Evolutionary conservation across 192 early-diverging fungal genomes (phyloP).

Genomic region (Entomortierella parvispora): DNA sequence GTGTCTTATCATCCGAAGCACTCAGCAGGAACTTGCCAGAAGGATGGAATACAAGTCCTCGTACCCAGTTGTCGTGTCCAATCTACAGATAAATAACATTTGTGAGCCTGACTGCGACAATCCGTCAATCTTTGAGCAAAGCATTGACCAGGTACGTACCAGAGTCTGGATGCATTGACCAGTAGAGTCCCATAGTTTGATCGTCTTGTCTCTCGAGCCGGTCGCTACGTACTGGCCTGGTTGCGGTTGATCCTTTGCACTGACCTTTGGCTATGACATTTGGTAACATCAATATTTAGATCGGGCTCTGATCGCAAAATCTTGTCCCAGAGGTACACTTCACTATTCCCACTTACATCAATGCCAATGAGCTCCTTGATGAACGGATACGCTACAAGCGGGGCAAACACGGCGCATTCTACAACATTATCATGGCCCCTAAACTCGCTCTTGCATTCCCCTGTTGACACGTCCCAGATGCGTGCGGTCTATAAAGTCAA

Average conservation of each 20-base stretch:
- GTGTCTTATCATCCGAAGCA: slow-evolving; percentile 91
- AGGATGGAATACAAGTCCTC: slow-evolving; percentile 85
- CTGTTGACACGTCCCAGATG: slow-evolving; percentile 79
- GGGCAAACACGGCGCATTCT: slow-evolving; percentile 90
- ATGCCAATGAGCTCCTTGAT: slow-evolving; percentile 78
- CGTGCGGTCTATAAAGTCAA: slow-evolving; percentile 76
- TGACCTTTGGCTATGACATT: slow-evolving; percentile 45
- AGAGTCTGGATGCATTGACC: slow-evolving; percentile 80
- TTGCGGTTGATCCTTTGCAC: slow-evolving; percentile 53
- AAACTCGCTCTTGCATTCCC: slow-evolving; percentile 82
- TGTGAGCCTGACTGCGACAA: neutral
- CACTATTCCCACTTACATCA: slow-evolving; percentile 44
- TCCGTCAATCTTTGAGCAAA: neutral
- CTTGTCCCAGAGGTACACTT: too few relatives aligned
- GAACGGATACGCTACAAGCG: slow-evolving; percentile 68
- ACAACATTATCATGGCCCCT: slow-evolving; percentile 96
- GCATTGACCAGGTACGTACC: too few relatives aligned
- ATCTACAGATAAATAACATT: slow-evolving; percentile 52
- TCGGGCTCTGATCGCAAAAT: neutral
- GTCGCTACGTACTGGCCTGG: slow-evolving; percentile 81
- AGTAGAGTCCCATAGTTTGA: slow-evolving; percentile 86
- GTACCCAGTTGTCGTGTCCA: slow-evolving; percentile 95
- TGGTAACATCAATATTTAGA: neutral
- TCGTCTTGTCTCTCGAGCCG: slow-evolving; percentile 91
- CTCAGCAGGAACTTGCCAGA: slow-evolving; percentile 84